Evolutionary conservation across 768 basidiomycete genomes (phyloP).

Genomic region (Boletus pseudopeckii): DNA sequence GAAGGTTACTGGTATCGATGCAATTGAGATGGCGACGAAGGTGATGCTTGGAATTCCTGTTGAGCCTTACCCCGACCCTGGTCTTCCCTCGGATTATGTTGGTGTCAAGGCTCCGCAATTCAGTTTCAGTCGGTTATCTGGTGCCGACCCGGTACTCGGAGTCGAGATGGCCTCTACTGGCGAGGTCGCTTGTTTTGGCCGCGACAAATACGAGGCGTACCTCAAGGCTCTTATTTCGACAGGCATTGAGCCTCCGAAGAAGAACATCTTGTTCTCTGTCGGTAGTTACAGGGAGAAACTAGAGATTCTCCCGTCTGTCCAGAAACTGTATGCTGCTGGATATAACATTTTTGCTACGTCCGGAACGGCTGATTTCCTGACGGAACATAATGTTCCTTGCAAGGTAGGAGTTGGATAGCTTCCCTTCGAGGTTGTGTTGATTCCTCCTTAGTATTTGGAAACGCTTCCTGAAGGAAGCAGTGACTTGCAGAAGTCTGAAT

Average conservation of each 20-base stretch:
- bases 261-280: conserved; percentile 96
- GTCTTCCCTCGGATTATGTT: conserved; percentile 89
- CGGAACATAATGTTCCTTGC: conserved; percentile 94
- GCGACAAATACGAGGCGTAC: conserved; percentile 97
- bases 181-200: conserved; percentile 98
- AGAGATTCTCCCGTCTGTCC: conserved; percentile 91
- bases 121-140: conserved; percentile 93
- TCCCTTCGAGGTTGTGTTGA: neutral
- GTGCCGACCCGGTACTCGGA: conserved; percentile 95
- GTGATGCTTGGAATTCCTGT: conserved; percentile 93
- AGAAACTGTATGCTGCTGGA: conserved; percentile 89
- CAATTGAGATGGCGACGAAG: conserved; percentile 98
- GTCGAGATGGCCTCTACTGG: conserved; percentile 99
- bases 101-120: conserved; percentile 99
- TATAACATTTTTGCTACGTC: conserved; percentile 97
- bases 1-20: conserved; percentile 96
- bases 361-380: conserved; percentile 96
- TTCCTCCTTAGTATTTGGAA: conserved; percentile 70
- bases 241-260: conserved; percentile 91
- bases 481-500: conserved; percentile 90
- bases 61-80: conserved; percentile 84
- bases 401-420: conserved; percentile 50
- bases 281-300: conserved; percentile 97
- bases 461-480: conserved; percentile 72
- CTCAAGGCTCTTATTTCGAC: conserved; percentile 96